Conservation (phyloP, 1,139 yeast genomes). For the Debaryomycetaceae sp. region DNA sequence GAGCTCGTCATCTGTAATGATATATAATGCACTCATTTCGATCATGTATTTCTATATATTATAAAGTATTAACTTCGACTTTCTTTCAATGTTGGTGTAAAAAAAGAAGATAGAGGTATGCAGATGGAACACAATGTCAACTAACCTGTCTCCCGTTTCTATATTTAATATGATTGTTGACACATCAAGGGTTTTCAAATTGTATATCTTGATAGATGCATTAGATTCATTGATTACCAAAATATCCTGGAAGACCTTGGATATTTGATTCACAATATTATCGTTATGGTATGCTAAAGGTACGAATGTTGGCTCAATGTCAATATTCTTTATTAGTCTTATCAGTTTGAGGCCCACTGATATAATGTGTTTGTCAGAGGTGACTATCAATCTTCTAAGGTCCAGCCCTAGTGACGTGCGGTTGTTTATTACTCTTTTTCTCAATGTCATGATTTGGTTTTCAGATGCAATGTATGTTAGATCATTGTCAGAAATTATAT, state of each 20-base stretch:
- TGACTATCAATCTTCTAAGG: constrained; percentile 3
- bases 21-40: not conserved
- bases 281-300: constrained; percentile 5
- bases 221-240: constrained; percentile 8
- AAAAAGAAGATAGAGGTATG: not conserved
- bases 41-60: not conserved
- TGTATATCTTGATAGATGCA: constrained; percentile 1
- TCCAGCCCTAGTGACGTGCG: not conserved
- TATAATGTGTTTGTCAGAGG: not conserved
- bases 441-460: not conserved
- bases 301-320: not conserved
- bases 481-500: no score
- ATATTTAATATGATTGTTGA: constrained; percentile 1
- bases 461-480: not conserved
- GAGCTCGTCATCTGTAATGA: not conserved
- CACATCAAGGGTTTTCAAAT: constrained; percentile 1
- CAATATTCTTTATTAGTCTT: not conserved
- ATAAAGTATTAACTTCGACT: constrained; percentile 2
- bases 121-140: not conserved
- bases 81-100: not conserved
- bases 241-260: constrained; percentile 1
- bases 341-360: constrained; percentile 6
- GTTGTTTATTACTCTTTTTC: not conserved
- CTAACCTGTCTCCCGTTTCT: not conserved
- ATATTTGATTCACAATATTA: constrained; percentile 7